Base-by-base conservation (phyloP, 768 basidiomycete genomes). In the Lentinula detonsa region DNA sequence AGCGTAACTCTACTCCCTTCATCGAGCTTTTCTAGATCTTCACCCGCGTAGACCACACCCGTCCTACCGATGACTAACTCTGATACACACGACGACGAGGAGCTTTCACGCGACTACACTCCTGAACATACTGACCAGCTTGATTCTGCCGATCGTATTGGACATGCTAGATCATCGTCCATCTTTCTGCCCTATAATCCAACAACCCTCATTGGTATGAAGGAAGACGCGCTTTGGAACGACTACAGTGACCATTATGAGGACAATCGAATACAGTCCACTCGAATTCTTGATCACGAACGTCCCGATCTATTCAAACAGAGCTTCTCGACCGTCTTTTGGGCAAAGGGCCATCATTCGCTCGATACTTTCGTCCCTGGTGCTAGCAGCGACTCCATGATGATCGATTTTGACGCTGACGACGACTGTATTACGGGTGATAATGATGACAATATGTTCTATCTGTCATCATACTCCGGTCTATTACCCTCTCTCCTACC, bases 81-180 rank as follows among this genome's bases (percentile, higher is more conserved):
- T 1, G 59, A 60, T 40, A 60, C 37, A 16, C 49, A 51, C 10
- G 68, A 66, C 45, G 67, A 68, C 55, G 68, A 68, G 16, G 68
- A 69, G 31, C 64, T 69, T 37, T 63, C 64, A 1, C 67, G 65
- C 39, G 65, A 67, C 58, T 55, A 63, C 28, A 28, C 28, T 45
- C 8, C 18, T 13, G 40, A 10, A 28, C 4, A 4, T 28, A 28
- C 28, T 28, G 28, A 28, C 3, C 28, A 28, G 28, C 28, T 28
- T 15, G 55, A 31, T 13, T 18, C 37, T 13, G 35, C 11, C 11
- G 18, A 11, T 23, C 10, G 13, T n/a, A 4, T 18, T 40, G 21
- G 5, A 23, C 15, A 39, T 39, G 37, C 37, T 39, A 8, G 37
- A 13, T 39, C 13, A 39, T 37, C 51, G 23, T 49, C n/a, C 6